These are phyloP conservation scores for Gossypium herbaceum DNA, from an alignment of 345 rosid genomes.

Conservation along the genomic window DNA sequence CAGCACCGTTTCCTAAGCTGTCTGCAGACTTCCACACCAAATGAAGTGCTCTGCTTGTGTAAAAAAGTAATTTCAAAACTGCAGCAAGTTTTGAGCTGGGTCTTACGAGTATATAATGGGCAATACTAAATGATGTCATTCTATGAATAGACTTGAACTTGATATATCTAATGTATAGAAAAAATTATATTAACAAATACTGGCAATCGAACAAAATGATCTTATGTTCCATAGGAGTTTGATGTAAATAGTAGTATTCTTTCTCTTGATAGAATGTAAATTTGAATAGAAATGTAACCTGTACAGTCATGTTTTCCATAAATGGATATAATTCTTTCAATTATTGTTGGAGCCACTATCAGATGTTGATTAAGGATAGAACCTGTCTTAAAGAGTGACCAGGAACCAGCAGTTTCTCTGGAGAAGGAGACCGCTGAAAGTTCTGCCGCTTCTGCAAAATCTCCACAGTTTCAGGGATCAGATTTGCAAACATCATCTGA, in stretches of 20 bases:
- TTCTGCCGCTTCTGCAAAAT: constrained; percentile 21
- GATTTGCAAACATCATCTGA: constrained; percentile 31
- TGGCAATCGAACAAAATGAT: neutral
- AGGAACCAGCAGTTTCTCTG: constrained; percentile 24
- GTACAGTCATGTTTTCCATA: neutral
- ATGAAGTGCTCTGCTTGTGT: constrained; percentile 21
- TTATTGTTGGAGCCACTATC: neutral
- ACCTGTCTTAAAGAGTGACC: constrained; percentile 23
- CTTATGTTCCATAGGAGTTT: neutral
- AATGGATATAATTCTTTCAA: neutral
- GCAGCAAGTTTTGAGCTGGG: constrained; percentile 11
- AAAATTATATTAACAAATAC: neutral
- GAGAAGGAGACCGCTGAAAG: constrained; percentile 28
- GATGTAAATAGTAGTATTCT: constrained; percentile 14
- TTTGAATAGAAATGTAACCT: constrained; percentile 3
- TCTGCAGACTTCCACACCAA: constrained; percentile 11
- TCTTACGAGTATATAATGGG: constrained; percentile 11
- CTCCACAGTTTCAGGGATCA: constrained; percentile 25
- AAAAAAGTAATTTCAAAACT: constrained; percentile 14
- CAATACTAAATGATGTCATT: neutral
- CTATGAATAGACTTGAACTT: neutral
- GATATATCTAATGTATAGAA: constrained; percentile 2
- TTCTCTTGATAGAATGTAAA: constrained; percentile 12
- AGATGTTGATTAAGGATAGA: neutral
- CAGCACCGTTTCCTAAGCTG: constrained; percentile 16